phyloP scores from a whole-genome alignment of 2,329 filamentous ascomycete species.

The Gaeumannomyces tritici region DNA sequence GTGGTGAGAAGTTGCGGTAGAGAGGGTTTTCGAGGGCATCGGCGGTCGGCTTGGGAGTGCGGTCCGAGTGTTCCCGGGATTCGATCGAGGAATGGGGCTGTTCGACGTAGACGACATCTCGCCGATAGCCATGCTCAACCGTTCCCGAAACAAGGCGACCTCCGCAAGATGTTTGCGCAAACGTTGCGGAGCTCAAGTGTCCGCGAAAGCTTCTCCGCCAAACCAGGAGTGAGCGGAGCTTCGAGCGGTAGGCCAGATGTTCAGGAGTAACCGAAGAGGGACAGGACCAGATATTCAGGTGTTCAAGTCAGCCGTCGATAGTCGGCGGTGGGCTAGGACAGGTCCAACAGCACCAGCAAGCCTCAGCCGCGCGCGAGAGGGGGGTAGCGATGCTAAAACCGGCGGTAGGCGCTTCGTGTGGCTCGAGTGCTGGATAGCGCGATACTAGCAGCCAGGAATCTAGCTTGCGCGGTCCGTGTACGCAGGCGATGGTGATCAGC shows the following conservation, averaged over 20 bases:
- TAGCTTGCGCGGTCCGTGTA: background rate
- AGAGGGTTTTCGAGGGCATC: conserved; percentile 10
- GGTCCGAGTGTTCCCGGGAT: conserved; percentile 7
- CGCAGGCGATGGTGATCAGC: background rate
- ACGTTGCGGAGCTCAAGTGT: no score
- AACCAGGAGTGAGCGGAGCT: background rate
- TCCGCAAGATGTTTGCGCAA: no score
- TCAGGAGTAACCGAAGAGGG: background rate
- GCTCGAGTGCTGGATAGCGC: background rate
- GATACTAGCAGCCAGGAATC: background rate
- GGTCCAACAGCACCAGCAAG: background rate
- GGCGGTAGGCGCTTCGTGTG: background rate
- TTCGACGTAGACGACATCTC: conserved; percentile 4
- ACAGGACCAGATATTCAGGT: background rate
- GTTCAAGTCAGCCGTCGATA: background rate
- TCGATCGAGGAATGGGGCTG: conserved; percentile 5
- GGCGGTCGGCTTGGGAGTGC: conserved; percentile 16
- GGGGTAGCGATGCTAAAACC: no score
- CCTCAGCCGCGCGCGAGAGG: background rate
- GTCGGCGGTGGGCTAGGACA: background rate
- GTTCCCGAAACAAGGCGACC: background rate
- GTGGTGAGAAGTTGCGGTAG: conserved; percentile 5
- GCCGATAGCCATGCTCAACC: conserved; percentile 8
- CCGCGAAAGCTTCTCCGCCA: no score
- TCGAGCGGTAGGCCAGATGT: background rate